These are phyloP conservation scores for Ogataea parapolymorpha DNA, from an alignment of 805 yeast genomes.

Conservation along the genomic window DNA sequence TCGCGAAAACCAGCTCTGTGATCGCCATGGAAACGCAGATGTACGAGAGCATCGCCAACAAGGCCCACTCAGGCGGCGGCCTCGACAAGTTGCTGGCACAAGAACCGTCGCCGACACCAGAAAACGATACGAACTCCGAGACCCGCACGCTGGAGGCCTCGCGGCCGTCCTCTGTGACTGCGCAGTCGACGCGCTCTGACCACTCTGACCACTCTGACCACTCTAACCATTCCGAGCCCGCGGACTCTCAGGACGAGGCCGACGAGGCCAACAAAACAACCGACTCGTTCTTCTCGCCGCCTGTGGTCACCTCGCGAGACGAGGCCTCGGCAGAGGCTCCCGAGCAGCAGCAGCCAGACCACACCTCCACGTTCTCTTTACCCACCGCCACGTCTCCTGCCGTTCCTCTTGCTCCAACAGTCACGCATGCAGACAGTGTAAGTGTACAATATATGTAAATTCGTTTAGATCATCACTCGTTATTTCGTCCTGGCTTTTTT, in stretches of 20 bases:
- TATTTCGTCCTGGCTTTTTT: constrained; percentile 3
- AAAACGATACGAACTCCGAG: not conserved
- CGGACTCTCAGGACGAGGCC: not conserved
- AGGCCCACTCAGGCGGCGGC: constrained; percentile 89
- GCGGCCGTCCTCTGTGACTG: not conserved
- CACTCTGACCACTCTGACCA: not conserved
- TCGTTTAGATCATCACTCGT: not conserved
- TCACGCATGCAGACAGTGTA: constrained; percentile 1
- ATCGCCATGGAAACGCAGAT: constrained; percentile 80
- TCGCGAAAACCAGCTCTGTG: constrained; percentile 56
- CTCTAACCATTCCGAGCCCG: not conserved
- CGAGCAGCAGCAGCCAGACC: constrained; percentile 7
- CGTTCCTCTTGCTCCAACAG: constrained; percentile 1
- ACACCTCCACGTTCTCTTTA: constrained; percentile 21
- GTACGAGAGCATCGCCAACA: constrained; percentile 73
- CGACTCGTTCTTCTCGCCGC: constrained; percentile 24
- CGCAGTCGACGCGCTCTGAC: not conserved
- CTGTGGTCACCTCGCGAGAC: constrained; percentile 15
- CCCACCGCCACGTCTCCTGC: constrained; percentile 19
- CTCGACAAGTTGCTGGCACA: constrained; percentile 47
- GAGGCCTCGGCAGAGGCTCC: constrained; percentile 4
- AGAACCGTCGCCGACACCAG: constrained; percentile 13
- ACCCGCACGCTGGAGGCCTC: not conserved
- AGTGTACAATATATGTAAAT: constrained; percentile 5
- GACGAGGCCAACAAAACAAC: constrained; percentile 12